Percentiles rank a stretch among this genome's conserved stretches.
phyloP scores from a whole-genome alignment of 179 eudicot species.

The Vitellaria paradoxa region DNA sequence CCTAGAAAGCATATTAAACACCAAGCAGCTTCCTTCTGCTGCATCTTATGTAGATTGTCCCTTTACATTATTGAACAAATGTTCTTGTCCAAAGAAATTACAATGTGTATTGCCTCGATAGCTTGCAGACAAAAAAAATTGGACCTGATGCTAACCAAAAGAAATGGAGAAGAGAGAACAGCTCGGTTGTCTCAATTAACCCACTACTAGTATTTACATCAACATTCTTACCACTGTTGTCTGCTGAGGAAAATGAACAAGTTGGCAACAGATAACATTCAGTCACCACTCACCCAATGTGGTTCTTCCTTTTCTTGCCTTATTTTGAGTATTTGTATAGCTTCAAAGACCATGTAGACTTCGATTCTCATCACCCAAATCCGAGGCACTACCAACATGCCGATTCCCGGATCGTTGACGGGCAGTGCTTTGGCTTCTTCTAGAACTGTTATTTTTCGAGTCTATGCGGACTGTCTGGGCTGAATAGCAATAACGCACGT shows the following conservation, averaged over 20 bases:
- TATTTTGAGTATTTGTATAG: neutral
- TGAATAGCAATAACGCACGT: slow-evolving; percentile 61
- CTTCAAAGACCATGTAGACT: slow-evolving; percentile 21
- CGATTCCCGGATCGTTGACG: slow-evolving; percentile 25
- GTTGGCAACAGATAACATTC: neutral
- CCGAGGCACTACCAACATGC: slow-evolving; percentile 28
- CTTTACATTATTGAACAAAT: neutral
- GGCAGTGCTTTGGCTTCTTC: slow-evolving; percentile 33
- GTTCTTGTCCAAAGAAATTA: neutral
- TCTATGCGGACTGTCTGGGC: slow-evolving; percentile 41
- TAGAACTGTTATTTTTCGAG: slow-evolving; percentile 28
- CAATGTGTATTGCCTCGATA: neutral
- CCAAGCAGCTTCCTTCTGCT: too few relatives aligned
- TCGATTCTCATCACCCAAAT: slow-evolving; percentile 39
- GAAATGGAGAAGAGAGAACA: neutral
- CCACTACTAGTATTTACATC: slow-evolving; percentile 38
- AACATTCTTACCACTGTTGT: slow-evolving; percentile 19
- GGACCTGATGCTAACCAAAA: slow-evolving; percentile 10
- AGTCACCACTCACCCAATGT: neutral
- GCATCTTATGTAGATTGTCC: neutral
- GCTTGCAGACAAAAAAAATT: neutral
- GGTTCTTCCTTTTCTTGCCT: slow-evolving; percentile 6
- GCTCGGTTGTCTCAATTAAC: neutral
- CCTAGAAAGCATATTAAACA: too few relatives aligned
- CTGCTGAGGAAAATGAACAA: neutral